Evolutionary conservation across 768 basidiomycete genomes (phyloP).

Genomic region (Boletus patriciae): DNA sequence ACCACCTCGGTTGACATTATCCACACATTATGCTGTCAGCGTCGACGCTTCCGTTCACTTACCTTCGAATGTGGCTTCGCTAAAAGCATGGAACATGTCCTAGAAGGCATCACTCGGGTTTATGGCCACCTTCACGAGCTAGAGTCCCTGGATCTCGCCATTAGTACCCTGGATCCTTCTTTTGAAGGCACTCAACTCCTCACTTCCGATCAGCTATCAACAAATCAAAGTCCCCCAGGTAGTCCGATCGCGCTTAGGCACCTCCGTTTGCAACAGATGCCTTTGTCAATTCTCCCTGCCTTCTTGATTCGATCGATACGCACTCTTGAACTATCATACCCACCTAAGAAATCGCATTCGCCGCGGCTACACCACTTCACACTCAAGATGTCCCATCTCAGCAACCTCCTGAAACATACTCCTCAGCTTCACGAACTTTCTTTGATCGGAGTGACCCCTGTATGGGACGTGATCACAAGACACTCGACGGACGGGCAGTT

Average conservation of each 20-base stretch:
- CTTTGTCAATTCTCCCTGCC: slow-evolving; percentile 39
- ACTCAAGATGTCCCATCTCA: slow-evolving; percentile 42
- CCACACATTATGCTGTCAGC: slow-evolving; percentile 19
- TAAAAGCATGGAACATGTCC: slow-evolving; percentile 30
- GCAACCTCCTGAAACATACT: slow-evolving; percentile 37
- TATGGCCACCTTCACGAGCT: slow-evolving; percentile 24
- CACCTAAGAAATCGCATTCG: slow-evolving; percentile 28
- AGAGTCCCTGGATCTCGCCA: slow-evolving; percentile 32
- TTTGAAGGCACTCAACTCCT: slow-evolving; percentile 30
- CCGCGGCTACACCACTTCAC: slow-evolving; percentile 31
- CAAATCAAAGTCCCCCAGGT: slow-evolving; percentile 1
- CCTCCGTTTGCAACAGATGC: slow-evolving; percentile 45
- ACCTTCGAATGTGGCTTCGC: slow-evolving; percentile 34
- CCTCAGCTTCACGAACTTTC: slow-evolving; percentile 44
- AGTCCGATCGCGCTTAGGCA: slow-evolving; percentile 22
- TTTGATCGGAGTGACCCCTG: slow-evolving; percentile 43
- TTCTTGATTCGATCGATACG: slow-evolving; percentile 40
- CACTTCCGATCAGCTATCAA: slow-evolving; percentile 17
- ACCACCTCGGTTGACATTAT: slow-evolving; percentile 29
- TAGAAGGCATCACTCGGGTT: slow-evolving; percentile 20
- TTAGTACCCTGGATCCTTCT: slow-evolving; percentile 26
- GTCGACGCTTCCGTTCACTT: slow-evolving; percentile 34
- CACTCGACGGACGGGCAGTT: slow-evolving; percentile 12
- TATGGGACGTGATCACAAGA: slow-evolving; percentile 34
- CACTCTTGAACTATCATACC: slow-evolving; percentile 44